phyloP scores from a whole-genome alignment of 306 rosid species.

The Rosa multiflora region DNA sequence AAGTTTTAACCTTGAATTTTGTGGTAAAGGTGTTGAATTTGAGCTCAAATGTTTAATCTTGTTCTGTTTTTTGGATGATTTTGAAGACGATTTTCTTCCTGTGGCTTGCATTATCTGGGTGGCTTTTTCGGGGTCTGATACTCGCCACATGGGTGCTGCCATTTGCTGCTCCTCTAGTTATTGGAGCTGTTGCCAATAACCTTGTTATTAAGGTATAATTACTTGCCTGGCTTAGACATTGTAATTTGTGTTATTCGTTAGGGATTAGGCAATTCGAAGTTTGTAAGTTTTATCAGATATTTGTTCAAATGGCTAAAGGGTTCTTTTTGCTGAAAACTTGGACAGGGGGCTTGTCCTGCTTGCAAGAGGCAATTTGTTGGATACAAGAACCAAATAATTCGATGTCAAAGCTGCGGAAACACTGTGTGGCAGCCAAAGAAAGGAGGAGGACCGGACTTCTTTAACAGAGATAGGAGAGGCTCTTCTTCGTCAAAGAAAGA shows the following conservation, averaged over 20 bases:
- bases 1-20: neutral
- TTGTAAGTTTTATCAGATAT: neutral
- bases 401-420: constrained; percentile 83
- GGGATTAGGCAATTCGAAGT: neutral
- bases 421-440: constrained; percentile 88
- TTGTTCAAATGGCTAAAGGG: constrained; percentile 14
- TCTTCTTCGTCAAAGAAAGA: constrained; percentile 55
- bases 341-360: constrained; percentile 90
- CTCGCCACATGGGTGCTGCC: constrained; percentile 86
- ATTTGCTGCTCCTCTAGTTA: constrained; percentile 90
- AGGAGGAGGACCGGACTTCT: constrained; percentile 47
- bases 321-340: constrained; percentile 19
- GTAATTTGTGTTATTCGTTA: neutral
- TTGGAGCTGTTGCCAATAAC: constrained; percentile 79
- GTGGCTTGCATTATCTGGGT: constrained; percentile 96
- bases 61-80: constrained; percentile 5
- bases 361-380: constrained; percentile 85
- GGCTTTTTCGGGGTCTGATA: constrained; percentile 83
- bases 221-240: neutral
- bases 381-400: constrained; percentile 73
- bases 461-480: constrained; percentile 46
- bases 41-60: neutral
- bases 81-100: constrained; percentile 85
- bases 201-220: constrained; percentile 73
- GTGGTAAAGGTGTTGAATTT: neutral